Base-by-base conservation (phyloP, 2,329 filamentous ascomycete genomes). In the Hirsutella thompsonii region DNA sequence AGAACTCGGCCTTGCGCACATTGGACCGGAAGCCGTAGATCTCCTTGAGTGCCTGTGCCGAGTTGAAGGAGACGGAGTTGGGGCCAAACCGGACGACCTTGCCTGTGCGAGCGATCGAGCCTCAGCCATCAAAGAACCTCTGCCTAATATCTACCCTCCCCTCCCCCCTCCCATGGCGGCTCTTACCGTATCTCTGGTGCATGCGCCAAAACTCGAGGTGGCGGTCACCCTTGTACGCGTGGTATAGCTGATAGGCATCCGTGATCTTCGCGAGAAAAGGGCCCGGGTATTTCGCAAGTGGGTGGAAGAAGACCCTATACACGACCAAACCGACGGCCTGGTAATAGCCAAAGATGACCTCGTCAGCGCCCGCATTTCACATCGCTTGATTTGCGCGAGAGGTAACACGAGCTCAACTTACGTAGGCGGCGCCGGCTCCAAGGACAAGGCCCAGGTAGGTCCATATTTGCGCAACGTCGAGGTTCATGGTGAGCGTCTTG, bases 31-130 rank as follows among this genome's bases (percentile, higher is more conserved):
- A 76, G 47, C 77, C 75, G 59, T 81, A 79, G 46, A 83, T 80
- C 16, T 77, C 71, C 55, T 76, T 76, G 43, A 85, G 65, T 1
- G 82, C 81, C 8, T 72, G 70, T 45, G 72, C 73, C 41, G 77
- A 80, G 67, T 92, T 90, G 64, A 93, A 76, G 1, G 80, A 85
- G 34, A 94, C 64, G 45, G 75, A 76, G 58, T 87, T 86, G 36
- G 86, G 86, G 0, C 82, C 83, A 48, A 82, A 84, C 21, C 86
- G 82, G n/a, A 90, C 81, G 39, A 78, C 58, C n/a, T 68, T 64
- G 50, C 76, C 74, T 77, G 37, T 14, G 29, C 14, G 23, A 26
- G 11, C 6, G 23, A 6, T 11, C 6, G 23, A 26, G 11, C 28
- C 3, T 9, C 37, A 29, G 14, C 16, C 32, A 18, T 9, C 32